Evolutionary conservation across 2,329 filamentous ascomycete species (phyloP).

Genomic region (Trichoderma semiorbis): DNA sequence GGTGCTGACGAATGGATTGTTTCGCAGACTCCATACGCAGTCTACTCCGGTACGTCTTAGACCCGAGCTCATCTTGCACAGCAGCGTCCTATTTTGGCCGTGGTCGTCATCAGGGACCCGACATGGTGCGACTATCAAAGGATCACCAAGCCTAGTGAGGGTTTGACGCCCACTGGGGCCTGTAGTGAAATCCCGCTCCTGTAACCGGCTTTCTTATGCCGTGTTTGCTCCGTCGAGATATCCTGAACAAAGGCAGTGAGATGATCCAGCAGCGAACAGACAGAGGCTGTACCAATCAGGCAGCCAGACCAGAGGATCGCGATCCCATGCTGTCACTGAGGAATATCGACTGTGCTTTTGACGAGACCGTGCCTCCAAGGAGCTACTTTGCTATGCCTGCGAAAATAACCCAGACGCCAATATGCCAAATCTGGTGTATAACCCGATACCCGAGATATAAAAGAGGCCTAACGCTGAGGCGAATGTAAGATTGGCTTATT

Average conservation of each 20-base stretch:
- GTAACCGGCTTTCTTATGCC: not conserved
- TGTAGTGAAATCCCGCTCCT: constrained; percentile 1
- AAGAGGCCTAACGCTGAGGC: not conserved
- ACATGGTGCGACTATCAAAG: constrained; percentile 2
- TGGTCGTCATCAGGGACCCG: not conserved
- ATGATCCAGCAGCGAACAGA: not conserved
- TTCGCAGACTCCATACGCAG: not conserved
- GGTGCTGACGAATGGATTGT: not conserved
- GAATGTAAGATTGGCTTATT: constrained; percentile 1
- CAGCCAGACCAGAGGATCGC: not conserved
- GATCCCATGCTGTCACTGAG: not conserved
- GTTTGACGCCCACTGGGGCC: not conserved
- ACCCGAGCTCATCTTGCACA: not conserved
- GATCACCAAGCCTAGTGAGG: not conserved
- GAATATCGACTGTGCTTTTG: not conserved
- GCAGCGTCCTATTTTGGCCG: not conserved
- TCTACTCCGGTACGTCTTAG: not conserved
- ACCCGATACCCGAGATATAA: not conserved
- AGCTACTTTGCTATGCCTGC: not conserved
- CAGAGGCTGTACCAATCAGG: not conserved
- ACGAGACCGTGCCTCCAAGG: not conserved
- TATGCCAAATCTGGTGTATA: not conserved
- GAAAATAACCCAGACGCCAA: not conserved
- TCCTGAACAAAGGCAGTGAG: not conserved
- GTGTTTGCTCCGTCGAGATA: not conserved